A percentile compares a stretch with the other conserved stretches of the same genome.
These are phyloP conservation scores for Candida alai DNA, from an alignment of 805 yeast species.

Conservation along the genomic window DNA sequence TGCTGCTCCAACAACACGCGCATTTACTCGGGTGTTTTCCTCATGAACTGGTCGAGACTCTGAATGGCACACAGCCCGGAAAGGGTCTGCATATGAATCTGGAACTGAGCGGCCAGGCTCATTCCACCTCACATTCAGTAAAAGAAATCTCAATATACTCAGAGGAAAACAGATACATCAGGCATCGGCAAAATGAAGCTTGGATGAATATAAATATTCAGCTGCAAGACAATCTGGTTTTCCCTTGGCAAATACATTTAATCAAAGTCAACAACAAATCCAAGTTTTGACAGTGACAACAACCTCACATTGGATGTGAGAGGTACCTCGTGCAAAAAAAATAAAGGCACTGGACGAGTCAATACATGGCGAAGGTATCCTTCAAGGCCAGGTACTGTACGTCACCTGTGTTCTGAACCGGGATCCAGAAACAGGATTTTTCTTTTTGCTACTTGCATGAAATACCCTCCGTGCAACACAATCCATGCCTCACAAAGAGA, in stretches of 20 bases:
- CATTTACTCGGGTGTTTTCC: conserved; percentile 7
- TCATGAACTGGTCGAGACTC: conserved; percentile 6
- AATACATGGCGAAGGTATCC: conserved; percentile 6
- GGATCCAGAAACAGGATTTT: conserved; percentile 5
- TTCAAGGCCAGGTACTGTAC: conserved; percentile 5
- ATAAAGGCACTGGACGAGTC: conserved; percentile 9
- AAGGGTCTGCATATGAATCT: conserved; percentile 16
- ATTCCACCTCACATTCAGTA: conserved; percentile 28
- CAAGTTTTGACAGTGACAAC: conserved; percentile 13
- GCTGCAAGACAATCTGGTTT: conserved; percentile 41
- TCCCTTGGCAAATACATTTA: conserved; percentile 28
- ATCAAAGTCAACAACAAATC: conserved; percentile 10
- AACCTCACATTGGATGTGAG: conserved; percentile 12
- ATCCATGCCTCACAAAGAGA: no score
- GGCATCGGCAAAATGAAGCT: conserved; percentile 37
- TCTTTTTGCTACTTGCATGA: conserved; percentile 6
- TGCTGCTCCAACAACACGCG: conserved; percentile 2
- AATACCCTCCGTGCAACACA: conserved; percentile 6
- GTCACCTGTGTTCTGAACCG: conserved; percentile 6
- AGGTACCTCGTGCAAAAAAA: conserved; percentile 10
- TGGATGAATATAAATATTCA: conserved; percentile 19
- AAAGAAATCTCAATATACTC: conserved; percentile 18
- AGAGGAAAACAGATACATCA: conserved; percentile 43
- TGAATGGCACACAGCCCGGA: conserved; percentile 20
- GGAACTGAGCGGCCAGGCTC: conserved; percentile 41